A percentile compares a stretch with the other conserved stretches of the same genome.
phyloP scores from a whole-genome alignment of 441 rosid genomes.

The Gossypium schwendimanii region DNA sequence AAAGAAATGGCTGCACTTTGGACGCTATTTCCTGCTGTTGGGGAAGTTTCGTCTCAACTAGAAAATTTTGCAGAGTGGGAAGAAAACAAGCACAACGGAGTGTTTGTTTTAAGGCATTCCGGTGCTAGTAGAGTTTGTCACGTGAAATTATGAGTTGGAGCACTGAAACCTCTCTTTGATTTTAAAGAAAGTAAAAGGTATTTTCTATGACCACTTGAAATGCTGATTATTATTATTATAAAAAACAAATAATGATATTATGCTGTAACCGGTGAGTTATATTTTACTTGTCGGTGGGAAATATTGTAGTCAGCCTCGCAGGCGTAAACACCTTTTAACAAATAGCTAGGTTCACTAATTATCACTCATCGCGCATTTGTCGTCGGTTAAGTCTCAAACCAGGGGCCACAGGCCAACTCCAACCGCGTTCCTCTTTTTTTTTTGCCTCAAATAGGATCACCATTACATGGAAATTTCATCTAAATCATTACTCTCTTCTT shows the following conservation, averaged over 20 bases:
- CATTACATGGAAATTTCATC: no score
- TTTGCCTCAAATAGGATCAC: neutral
- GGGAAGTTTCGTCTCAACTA: neutral
- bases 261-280: neutral
- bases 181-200: neutral
- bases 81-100: no score
- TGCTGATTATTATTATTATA: no score
- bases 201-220: neutral
- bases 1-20: neutral
- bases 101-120: neutral
- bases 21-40: neutral
- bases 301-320: neutral
- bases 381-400: constrained; percentile 5
- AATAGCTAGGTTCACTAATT: neutral
- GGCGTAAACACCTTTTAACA: neutral
- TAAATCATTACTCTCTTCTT: no score
- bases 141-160: constrained; percentile 4
- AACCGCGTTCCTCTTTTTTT: neutral
- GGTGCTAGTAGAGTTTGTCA: neutral
- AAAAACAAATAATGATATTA: neutral
- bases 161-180: neutral
- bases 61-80: neutral
- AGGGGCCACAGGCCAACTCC: constrained; percentile 8
- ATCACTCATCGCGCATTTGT: neutral
- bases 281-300: neutral